phyloP scores from a whole-genome alignment of 1,139 yeast species.

The Suhomyces chickasaworum region DNA sequence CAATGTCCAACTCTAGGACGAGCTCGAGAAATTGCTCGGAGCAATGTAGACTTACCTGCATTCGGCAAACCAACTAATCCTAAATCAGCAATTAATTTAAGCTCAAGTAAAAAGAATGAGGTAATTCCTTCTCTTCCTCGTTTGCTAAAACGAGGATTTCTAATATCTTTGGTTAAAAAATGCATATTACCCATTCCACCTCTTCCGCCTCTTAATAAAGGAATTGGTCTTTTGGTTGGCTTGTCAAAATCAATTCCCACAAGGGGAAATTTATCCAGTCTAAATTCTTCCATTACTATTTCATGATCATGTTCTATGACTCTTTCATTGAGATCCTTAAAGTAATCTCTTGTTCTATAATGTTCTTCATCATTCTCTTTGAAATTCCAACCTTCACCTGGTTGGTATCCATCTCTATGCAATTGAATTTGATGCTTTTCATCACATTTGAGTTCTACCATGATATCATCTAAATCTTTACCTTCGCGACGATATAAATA shows the following conservation, averaged over 20 bases:
- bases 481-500: conserved; percentile 35
- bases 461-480: conserved; percentile 30
- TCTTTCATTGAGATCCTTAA: conserved; percentile 59
- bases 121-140: conserved; percentile 72
- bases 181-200: conserved; percentile 98
- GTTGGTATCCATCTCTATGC: conserved; percentile 53
- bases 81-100: conserved; percentile 85
- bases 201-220: conserved; percentile 77
- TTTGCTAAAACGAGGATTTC: conserved; percentile 89
- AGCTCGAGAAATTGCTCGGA: conserved; percentile 88
- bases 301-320: conserved; percentile 67
- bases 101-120: conserved; percentile 71
- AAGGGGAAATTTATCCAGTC: conserved; percentile 71
- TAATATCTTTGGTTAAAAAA: conserved; percentile 75
- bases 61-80: conserved; percentile 95
- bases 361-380: conserved; percentile 73
- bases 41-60: conserved; percentile 90
- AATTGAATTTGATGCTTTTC: conserved; percentile 54
- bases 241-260: conserved; percentile 73
- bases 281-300: conserved; percentile 59
- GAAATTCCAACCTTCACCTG: conserved; percentile 88
- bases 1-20: conserved; percentile 93
- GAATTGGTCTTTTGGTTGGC: conserved; percentile 67
- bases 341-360: conserved; percentile 65
- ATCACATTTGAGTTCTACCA: conserved; percentile 28